Evolutionary conservation across 116 monocot species (phyloP), one percentile per base, ranked within the genome.

Genomic region (Posidonia oceanica): DNA sequence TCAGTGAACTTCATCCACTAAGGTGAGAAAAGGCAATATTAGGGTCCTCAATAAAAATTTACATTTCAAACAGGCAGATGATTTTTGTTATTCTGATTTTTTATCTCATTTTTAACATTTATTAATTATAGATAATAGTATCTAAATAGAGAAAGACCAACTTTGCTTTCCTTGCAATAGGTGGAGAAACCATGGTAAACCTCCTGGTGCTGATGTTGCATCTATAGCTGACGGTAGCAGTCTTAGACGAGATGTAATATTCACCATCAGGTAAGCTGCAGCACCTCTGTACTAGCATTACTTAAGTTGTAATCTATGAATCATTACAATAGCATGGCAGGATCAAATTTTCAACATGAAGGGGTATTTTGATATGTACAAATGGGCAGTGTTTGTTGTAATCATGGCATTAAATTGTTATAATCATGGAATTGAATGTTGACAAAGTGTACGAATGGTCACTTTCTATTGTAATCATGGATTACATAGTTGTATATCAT

Each of bases 141-240:
- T 3, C n/a, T 23, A 3, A 61, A 14, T 61, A 36, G 61, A 22
- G 36, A 23, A 11, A 13, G 61, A 23, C 61, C 21, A 13, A 61
- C 48, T 10, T 39, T 16, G 8, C 36, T 13, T 29, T 55, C 21
- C n/a, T 40, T 40, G 42, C 54, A 89, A 44, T 39, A 94, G 94
- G 77, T 94, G 91, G 91, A 75, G 72, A 65, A 75, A 84, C 64
- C 80, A 82, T 67, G 90, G 94, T 8, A 70, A 80, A 36, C 94
- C 94, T 61, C 83, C 85, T 18, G 94, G 94, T 56, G 94, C 80
- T 69, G 83, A 94, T 75, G 85, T 88, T 57, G 74, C 70, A 41
- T 77, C 75, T 51, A 78, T 94, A 54, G 82, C 74, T 73, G 91
- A 94, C 74, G 79, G 75, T 10, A 85, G 78, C 42, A 72, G 69